Percentiles rank a stretch among this genome's conserved stretches.
These are phyloP conservation scores for Blepharisma japonicum DNA, from an alignment of 73 alveolate genomes.

Conservation along the genomic window DNA sequence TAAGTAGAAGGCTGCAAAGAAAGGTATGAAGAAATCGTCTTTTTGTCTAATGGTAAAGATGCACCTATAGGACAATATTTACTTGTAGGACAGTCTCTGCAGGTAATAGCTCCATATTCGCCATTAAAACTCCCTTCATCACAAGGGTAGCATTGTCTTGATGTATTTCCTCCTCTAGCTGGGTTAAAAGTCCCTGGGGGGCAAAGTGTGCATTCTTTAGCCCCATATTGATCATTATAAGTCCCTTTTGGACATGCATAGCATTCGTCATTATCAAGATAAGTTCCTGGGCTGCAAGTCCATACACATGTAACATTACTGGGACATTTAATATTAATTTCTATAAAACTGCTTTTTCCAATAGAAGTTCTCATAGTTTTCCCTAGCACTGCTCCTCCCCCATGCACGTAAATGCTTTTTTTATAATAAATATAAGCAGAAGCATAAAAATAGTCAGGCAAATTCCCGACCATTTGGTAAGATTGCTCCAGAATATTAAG, in stretches of 20 bases:
- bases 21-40: background rate
- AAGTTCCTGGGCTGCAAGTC: background rate
- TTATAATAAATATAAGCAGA: slow-evolving; percentile 10
- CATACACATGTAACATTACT: background rate
- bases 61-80: background rate
- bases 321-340: background rate
- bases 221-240: background rate
- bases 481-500: background rate
- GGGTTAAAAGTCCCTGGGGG: slow-evolving; percentile 5
- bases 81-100: background rate
- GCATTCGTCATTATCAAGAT: background rate
- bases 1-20: background rate
- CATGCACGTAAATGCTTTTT: background rate
- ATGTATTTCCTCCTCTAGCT: background rate
- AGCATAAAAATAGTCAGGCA: background rate
- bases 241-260: background rate
- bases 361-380: background rate
- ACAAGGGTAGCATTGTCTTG: slow-evolving; percentile 12
- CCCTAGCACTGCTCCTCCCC: slow-evolving; percentile 22
- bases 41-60: background rate
- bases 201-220: background rate
- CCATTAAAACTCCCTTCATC: background rate
- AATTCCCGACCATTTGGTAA: background rate
- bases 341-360: background rate
- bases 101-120: background rate